Conservation (phyloP, 495 filamentous ascomycete genomes). For the Talaromyces stipitatus region DNA sequence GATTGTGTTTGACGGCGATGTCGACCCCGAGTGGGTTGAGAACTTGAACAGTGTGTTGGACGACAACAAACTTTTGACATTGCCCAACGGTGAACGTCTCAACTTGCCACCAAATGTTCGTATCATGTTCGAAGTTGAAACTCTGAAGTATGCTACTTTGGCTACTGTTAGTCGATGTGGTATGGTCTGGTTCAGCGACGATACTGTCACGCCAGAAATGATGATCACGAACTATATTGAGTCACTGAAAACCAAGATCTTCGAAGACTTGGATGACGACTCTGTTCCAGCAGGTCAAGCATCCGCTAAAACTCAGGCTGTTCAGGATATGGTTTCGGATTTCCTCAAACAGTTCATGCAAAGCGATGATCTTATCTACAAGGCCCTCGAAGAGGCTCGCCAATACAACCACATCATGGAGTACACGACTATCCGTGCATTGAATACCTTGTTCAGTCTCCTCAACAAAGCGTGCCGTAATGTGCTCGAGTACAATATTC, state of each 20-base stretch:
- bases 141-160: constrained; percentile 92
- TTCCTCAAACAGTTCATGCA: constrained; percentile 68
- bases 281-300: constrained; percentile 71
- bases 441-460: constrained; percentile 91
- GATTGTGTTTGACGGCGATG: constrained; percentile 98
- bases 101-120: constrained; percentile 90
- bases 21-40: constrained; percentile 99
- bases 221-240: constrained; percentile 88
- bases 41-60: constrained; percentile 99
- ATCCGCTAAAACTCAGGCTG: constrained; percentile 63
- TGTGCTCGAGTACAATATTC: constrained; percentile 88
- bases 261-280: constrained; percentile 94
- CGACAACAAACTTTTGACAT: constrained; percentile 93
- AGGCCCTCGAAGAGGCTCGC: constrained; percentile 66
- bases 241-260: constrained; percentile 66
- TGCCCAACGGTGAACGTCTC: constrained; percentile 96
- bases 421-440: constrained; percentile 79
- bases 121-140: constrained; percentile 99
- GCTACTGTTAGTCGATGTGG: constrained; percentile 97
- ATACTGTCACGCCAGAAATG: constrained; percentile 88
- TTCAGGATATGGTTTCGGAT: constrained; percentile 69
- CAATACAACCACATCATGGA: constrained; percentile 95
- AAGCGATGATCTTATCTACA: constrained; percentile 66
- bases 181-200: constrained; percentile 99
- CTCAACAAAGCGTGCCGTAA: constrained; percentile 88